Base-by-base conservation (phyloP, 148 eudicot species). In the Limonium bicolor region DNA sequence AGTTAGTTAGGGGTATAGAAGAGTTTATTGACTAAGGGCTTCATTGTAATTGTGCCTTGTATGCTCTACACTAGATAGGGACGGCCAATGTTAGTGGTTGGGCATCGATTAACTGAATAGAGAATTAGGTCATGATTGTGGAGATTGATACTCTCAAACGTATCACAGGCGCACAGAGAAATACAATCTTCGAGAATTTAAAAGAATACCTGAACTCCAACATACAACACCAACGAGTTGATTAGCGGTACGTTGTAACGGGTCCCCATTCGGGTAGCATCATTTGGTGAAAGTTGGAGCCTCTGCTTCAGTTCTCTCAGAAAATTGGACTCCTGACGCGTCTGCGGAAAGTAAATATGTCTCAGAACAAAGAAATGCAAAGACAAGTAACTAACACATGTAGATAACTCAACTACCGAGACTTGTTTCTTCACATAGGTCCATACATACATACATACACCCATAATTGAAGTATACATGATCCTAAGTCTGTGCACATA, bases 181-280 rank as follows among this genome's bases (percentile, higher is more conserved):
- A 31, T 9, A n/a, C 21, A 6, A 48, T 41, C 8, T n/a, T n/a
- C n/a, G n/a, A n/a, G n/a, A n/a, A n/a, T n/a, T n/a, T n/a, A n/a
- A n/a, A n/a, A n/a, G 28, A 48, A 37, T 36, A 90, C 95, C 94
- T 85, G 94, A 69, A 78, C 78, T 54, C 99, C 99, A 47, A 90
- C 85, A 65, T 85, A 81, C 27, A 90, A 88, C 51, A 90, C 99
- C 55, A 85, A 74, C 22, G 99, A 90, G 61, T 90, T 90, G 49
- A 90, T 85, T 56, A 85, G 59, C 6, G 94, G 99, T 39, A 85
- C 99, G 66, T 90, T 90, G 56, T 85, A 82, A 20, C 88, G 78
- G 12, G 94, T 90, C 62, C 99, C 99, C 48, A 85, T 72, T 48
- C 62, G 68, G 22, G 71, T 58, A 58, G 67, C 80, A 28, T 85